These are phyloP conservation scores for Colletotrichum eleusines DNA, from an alignment of 2,329 filamentous ascomycete species.

Conservation along the genomic window DNA sequence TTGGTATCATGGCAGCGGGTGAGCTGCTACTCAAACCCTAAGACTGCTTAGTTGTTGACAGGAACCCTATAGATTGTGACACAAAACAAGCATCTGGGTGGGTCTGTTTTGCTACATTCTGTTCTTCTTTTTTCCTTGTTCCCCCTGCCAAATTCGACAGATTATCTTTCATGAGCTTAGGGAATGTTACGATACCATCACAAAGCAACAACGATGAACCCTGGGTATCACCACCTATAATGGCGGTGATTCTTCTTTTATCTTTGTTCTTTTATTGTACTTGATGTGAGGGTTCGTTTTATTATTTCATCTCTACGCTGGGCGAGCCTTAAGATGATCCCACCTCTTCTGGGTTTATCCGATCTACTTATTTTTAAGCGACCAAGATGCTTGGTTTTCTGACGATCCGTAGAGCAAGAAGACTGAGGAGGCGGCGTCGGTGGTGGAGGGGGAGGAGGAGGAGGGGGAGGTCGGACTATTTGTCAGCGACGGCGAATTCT, in stretches of 20 bases:
- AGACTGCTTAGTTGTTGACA: not conserved
- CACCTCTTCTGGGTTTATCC: not conserved
- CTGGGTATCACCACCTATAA: not conserved
- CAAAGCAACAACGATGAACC: not conserved
- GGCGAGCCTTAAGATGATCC: not conserved
- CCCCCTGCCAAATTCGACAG: not conserved
- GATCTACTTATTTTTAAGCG: not conserved
- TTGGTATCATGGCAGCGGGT: not conserved
- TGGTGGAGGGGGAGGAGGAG: not conserved
- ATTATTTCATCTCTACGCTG: not conserved
- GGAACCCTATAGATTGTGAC: not conserved
- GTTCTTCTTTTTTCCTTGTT: not conserved
- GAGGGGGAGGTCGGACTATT: not conserved
- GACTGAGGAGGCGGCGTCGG: not conserved
- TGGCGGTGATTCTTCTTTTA: constrained; percentile 6
- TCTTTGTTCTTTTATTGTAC: not conserved
- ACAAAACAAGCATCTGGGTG: not conserved
- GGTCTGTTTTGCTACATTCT: not conserved
- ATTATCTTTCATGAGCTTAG: not conserved
- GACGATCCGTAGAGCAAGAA: not conserved
- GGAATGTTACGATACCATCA: not conserved
- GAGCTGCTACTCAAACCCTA: not conserved
- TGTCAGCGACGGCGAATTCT: not conserved
- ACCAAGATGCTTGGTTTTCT: not conserved
- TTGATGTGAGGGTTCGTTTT: not conserved